phyloP scores from a whole-genome alignment of 768 basidiomycete genomes.

The Agaricus sinodeliciosus region DNA sequence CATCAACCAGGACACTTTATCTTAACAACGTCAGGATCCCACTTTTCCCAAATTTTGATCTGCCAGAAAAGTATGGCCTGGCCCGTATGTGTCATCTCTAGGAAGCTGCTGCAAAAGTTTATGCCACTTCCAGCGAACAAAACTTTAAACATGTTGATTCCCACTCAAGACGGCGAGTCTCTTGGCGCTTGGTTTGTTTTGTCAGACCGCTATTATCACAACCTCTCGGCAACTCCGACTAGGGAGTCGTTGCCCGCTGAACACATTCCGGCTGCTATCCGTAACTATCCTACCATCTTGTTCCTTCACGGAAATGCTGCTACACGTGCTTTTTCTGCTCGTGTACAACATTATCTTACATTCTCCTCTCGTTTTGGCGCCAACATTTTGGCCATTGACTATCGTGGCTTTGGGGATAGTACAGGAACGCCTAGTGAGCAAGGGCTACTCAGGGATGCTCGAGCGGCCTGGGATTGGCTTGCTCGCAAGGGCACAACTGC shows the following conservation, averaged over 20 bases:
- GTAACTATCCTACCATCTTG: constrained; percentile 66
- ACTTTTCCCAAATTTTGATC: constrained; percentile 50
- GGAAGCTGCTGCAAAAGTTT: not conserved
- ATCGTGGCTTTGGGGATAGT: constrained; percentile 90
- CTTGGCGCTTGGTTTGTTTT: constrained; percentile 86
- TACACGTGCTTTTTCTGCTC: constrained; percentile 61
- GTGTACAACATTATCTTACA: constrained; percentile 62
- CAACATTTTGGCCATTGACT: constrained; percentile 85
- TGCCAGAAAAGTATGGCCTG: constrained; percentile 74
- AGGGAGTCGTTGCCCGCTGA: constrained; percentile 29
- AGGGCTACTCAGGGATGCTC: constrained; percentile 69
- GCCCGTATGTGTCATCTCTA: constrained; percentile 49
- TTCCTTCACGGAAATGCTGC: constrained; percentile 90
- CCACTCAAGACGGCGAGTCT: constrained; percentile 69
- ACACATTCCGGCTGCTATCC: constrained; percentile 49
- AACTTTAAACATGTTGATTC: constrained; percentile 62
- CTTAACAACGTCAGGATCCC: constrained; percentile 64
- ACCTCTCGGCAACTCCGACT: constrained; percentile 32
- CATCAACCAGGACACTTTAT: constrained; percentile 35
- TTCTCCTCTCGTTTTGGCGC: constrained; percentile 59
- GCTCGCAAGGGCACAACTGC: constrained; percentile 47
- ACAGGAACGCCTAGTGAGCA: constrained; percentile 68
- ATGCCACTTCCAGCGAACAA: constrained; percentile 52
- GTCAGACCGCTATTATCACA: constrained; percentile 57
- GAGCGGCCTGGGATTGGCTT: constrained; percentile 79